These are phyloP conservation scores for Mycena galopus DNA, from an alignment of 768 basidiomycete species.

Conservation along the genomic window DNA sequence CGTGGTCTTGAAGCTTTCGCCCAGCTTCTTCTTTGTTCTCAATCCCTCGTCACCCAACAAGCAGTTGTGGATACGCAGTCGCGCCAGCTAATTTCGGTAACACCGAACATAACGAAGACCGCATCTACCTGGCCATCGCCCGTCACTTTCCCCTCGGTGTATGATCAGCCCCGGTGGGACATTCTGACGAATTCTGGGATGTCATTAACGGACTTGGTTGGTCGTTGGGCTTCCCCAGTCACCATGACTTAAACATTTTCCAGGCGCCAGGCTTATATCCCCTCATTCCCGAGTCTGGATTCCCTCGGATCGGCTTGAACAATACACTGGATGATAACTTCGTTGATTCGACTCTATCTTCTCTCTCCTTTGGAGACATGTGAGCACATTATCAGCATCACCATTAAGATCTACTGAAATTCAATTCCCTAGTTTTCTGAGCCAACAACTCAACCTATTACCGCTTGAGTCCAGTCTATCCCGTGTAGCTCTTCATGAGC, in stretches of 20 bases:
- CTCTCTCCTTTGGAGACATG: not conserved
- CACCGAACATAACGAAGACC: not conserved
- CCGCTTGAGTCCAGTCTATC: too few species aligned
- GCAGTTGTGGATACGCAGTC: not conserved
- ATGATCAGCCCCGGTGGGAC: not conserved
- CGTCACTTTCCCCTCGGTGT: not conserved
- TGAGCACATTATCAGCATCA: not conserved
- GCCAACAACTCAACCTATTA: too few species aligned
- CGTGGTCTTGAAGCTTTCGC: not conserved
- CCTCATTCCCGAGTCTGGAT: not conserved
- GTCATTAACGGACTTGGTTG: not conserved
- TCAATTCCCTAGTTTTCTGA: not conserved
- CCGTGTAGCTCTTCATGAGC: not conserved
- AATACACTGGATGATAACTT: not conserved
- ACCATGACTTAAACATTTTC: not conserved
- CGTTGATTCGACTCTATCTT: not conserved
- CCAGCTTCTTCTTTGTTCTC: not conserved
- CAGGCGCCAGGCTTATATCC: not conserved
- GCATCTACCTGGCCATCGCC: not conserved
- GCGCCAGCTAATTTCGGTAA: not conserved
- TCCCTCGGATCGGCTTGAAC: not conserved
- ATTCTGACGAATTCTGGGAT: not conserved
- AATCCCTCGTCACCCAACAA: not conserved
- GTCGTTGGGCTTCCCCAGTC: not conserved
- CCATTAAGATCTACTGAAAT: not conserved